Base-by-base conservation (phyloP, 129 eudicot species). In the Helichrysum umbraculigerum region DNA sequence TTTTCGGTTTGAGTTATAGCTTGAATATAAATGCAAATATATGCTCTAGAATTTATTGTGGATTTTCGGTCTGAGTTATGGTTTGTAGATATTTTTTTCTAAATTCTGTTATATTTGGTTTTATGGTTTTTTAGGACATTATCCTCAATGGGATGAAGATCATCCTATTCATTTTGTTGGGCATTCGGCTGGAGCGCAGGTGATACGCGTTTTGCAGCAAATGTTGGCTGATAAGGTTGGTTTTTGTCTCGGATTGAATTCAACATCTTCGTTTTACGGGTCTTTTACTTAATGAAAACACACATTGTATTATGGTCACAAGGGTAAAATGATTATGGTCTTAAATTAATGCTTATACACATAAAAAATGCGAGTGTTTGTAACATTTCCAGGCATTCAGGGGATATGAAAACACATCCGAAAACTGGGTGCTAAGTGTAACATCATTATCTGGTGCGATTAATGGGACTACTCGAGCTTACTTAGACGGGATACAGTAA, bases 161-260 rank as follows among this genome's bases (percentile, higher is more conserved):
- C 97, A 94, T 54, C 97, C 99, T 7, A 85, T 94, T 86, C 99
- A 94, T 69, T 94, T 91, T 76, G 99, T 94, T 51, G 99, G 99
- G 73, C 99, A 94, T 79, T 94, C 99, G 19, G 97, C 99, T 17
- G 99, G 99, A 37, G 97, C 94, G 1, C 97, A 94, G 52, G 97
- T 94, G 65, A 88, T 87, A 29, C 87, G 99, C 2, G 88, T 84
- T 81, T 80, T 94, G 84, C 97, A 94, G 74, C 97, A 94, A 80
- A 94, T 94, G 99, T 96, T 94, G 56, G 92, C 96, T 20, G 93
- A 91, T 81, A 89, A 94, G 94, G 99, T 91, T 61, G 21, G 76
- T 83, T 64, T 72, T 73, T 34, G 33, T 44, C 39, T 42, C 4
- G 74, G 19, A 28, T 52, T 34, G 16, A 73, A 15, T 28, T 37